Conservation (phyloP, 2,329 filamentous ascomycete genomes). For the Ciborinia camelliae region DNA sequence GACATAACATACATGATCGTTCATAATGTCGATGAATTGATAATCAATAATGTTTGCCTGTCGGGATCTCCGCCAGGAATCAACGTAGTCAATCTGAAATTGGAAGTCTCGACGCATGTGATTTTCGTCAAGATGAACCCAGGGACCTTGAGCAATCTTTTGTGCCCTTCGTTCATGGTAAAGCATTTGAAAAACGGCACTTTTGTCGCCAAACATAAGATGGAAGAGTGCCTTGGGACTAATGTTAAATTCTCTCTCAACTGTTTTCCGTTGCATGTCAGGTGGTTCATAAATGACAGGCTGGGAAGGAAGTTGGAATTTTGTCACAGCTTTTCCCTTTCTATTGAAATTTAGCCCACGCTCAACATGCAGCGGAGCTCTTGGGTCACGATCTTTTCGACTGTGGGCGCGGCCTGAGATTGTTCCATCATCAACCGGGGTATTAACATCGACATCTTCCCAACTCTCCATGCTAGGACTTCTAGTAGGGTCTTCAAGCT, state of each 20-base stretch:
- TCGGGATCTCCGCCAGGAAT: conserved; percentile 61
- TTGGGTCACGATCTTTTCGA: conserved; percentile 48
- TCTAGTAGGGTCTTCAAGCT: conserved; percentile 55
- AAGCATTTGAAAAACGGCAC: conserved; percentile 67
- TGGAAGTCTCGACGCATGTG: conserved; percentile 74
- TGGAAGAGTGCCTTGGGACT: conserved; percentile 95
- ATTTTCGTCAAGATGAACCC: conserved; percentile 67
- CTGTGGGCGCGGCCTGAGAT: conserved; percentile 38
- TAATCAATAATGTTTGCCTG: conserved; percentile 69
- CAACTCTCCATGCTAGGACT: conserved; percentile 83
- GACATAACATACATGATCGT: conserved; percentile 69
- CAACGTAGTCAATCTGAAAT: conserved; percentile 68
- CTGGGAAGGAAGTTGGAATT: conserved; percentile 77
- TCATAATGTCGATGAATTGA: conserved; percentile 81
- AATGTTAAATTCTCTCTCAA: conserved; percentile 82
- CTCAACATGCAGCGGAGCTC: conserved; percentile 58
- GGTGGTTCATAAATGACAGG: conserved; percentile 81
- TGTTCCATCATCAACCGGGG: conserved; percentile 58
- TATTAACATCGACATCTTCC: conserved; percentile 71
- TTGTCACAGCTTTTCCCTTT: conserved; percentile 42
- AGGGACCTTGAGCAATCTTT: conserved; percentile 81
- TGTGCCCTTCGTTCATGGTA: conserved; percentile 66
- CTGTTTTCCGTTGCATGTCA: conserved; percentile 70
- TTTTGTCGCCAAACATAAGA: conserved; percentile 94
- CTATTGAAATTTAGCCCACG: conserved; percentile 51